Conservation (phyloP, 192 early-diverging fungal genomes). For the Phycomyces nitens region DNA sequence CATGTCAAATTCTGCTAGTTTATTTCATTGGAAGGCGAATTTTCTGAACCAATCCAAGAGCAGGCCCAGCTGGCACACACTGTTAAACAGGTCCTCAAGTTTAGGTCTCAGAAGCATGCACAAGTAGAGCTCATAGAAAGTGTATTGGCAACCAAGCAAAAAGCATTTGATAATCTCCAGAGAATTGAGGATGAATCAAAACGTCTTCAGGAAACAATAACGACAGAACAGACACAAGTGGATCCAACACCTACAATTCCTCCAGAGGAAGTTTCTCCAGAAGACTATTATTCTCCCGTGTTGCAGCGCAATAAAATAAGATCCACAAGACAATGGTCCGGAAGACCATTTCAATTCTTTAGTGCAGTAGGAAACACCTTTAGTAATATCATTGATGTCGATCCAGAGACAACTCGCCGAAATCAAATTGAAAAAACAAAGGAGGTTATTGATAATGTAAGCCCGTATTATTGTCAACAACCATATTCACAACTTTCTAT, state of each 20-base stretch:
- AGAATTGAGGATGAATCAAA: not conserved
- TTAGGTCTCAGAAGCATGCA: slow-evolving; percentile 76
- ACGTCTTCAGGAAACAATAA: not conserved
- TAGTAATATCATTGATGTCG: slow-evolving; percentile 91
- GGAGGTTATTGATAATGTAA: slow-evolving; percentile 67
- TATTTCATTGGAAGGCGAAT: slow-evolving; percentile 63
- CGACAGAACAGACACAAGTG: not conserved
- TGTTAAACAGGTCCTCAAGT: slow-evolving; percentile 78
- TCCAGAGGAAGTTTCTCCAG: not conserved
- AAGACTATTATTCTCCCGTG: slow-evolving; percentile 14
- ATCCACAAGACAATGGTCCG: slow-evolving; percentile 1
- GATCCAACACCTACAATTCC: not conserved
- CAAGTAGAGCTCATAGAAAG: slow-evolving; percentile 76
- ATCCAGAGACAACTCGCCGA: slow-evolving; percentile 81
- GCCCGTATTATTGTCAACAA: not conserved
- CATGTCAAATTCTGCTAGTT: slow-evolving; percentile 23
- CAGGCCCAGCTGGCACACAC: slow-evolving; percentile 77
- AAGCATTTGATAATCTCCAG: slow-evolving; percentile 42
- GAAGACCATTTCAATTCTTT: slow-evolving; percentile 41
- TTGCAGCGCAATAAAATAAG: slow-evolving; percentile 32
- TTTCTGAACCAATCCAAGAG: slow-evolving; percentile 79
- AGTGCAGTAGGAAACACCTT: slow-evolving; percentile 61
- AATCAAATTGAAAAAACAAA: slow-evolving; percentile 82
- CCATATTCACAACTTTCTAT: not conserved
- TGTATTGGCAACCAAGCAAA: slow-evolving; percentile 68